These are phyloP conservation scores for Crithidia mellificae DNA, from an alignment of 208 protist species.

Conservation along the genomic window DNA sequence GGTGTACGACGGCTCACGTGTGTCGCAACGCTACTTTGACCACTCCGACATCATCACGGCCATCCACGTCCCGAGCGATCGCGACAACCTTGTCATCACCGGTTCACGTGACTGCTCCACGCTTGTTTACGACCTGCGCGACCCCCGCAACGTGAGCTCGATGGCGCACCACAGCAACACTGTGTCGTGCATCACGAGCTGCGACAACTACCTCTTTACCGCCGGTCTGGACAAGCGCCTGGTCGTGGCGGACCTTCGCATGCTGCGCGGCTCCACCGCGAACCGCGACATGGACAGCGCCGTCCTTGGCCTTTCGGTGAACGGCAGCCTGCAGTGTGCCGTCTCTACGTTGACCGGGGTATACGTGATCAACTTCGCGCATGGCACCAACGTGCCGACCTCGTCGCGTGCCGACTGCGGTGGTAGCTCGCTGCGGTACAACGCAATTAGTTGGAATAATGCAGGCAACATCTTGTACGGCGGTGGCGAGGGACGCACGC, in stretches of 20 bases:
- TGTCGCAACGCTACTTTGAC: constrained; percentile 72
- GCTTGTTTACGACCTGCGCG: constrained; percentile 78
- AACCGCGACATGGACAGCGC: constrained; percentile 78
- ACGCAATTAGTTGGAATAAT: constrained; percentile 77
- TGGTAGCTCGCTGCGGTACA: constrained; percentile 57
- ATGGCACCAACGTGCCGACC: constrained; percentile 39
- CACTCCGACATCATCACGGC: constrained; percentile 87
- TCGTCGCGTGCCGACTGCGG: constrained; percentile 68
- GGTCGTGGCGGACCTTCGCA: constrained; percentile 77
- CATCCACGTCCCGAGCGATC: constrained; percentile 69
- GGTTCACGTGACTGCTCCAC: constrained; percentile 84
- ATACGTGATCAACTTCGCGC: constrained; percentile 75
- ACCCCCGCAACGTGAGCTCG: constrained; percentile 38
- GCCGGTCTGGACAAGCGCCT: constrained; percentile 78
- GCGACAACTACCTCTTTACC: constrained; percentile 83
- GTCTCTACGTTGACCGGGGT: constrained; percentile 83
- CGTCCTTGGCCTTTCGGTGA: constrained; percentile 75
- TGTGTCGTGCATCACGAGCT: constrained; percentile 74
- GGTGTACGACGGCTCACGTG: constrained; percentile 65
- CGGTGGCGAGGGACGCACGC: constrained; percentile 68
- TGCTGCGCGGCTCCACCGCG: constrained; percentile 46
- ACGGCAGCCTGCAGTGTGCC: constrained; percentile 68
- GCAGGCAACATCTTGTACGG: constrained; percentile 72
- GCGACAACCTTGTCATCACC: constrained; percentile 70
- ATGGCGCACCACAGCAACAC: constrained; percentile 73